Evolutionary conservation across 257 asterid species (phyloP).

Genomic region (Oldenlandia corymbosa): DNA sequence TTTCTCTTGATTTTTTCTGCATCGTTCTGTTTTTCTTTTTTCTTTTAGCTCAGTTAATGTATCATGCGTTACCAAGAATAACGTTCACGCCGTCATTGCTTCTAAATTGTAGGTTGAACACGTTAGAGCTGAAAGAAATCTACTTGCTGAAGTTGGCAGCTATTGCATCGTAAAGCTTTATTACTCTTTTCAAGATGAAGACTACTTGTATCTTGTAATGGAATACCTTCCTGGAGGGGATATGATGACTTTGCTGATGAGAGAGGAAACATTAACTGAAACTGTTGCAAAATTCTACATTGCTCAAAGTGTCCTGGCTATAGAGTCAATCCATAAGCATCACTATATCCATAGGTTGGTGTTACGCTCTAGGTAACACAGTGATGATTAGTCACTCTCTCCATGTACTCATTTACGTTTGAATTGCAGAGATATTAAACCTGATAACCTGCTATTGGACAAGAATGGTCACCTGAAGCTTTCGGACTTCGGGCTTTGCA

Average conservation of each 20-base stretch:
- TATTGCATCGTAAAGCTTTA: slow-evolving; percentile 69
- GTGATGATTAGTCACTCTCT: background rate
- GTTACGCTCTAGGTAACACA: background rate
- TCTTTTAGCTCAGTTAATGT: background rate
- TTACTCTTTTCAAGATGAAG: slow-evolving; percentile 87
- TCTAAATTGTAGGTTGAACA: slow-evolving; percentile 65
- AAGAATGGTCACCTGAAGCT: slow-evolving; percentile 64
- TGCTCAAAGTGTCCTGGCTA: slow-evolving; percentile 73
- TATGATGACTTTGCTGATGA: slow-evolving; percentile 81
- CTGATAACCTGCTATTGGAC: slow-evolving; percentile 74
- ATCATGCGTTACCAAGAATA: background rate
- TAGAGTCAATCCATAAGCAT: slow-evolving; percentile 78
- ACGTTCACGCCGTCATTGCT: slow-evolving; percentile 6
- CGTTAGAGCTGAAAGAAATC: slow-evolving; percentile 84
- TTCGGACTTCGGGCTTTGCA: slow-evolving; percentile 84
- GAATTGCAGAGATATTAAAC: slow-evolving; percentile 64
- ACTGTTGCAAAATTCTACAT: slow-evolving; percentile 74
- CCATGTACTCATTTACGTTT: background rate
- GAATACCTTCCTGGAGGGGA: slow-evolving; percentile 96
- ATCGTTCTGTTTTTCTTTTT: background rate
- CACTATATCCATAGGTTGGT: slow-evolving; percentile 58
- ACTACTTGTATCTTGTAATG: slow-evolving; percentile 81
- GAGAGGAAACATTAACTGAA: slow-evolving; percentile 87
- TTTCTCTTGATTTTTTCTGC: background rate
- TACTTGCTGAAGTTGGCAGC: slow-evolving; percentile 84